These are phyloP conservation scores for Lyophyllum shimeji DNA, from an alignment of 768 basidiomycete genomes.

Conservation along the genomic window DNA sequence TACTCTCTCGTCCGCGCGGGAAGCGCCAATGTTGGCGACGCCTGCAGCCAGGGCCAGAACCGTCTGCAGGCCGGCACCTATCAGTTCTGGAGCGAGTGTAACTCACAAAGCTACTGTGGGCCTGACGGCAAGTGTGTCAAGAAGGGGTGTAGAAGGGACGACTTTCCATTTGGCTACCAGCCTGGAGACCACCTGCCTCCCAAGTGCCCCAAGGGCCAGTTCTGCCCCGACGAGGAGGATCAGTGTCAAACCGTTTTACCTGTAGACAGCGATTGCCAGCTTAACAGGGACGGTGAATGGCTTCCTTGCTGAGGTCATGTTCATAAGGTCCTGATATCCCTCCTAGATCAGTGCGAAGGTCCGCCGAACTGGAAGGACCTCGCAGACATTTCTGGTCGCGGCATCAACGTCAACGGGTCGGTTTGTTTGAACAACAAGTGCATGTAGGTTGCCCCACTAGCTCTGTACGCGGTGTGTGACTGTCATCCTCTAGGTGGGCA, in stretches of 20 bases:
- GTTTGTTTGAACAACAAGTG: conserved; percentile 82
- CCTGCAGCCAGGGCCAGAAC: conserved; percentile 57
- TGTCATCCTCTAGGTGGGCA: conserved; percentile 57
- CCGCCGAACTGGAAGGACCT: conserved; percentile 67
- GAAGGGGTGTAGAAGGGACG: conserved; percentile 74
- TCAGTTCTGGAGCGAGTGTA: conserved; percentile 79
- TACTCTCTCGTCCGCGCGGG: conserved; percentile 45
- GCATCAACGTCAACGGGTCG: conserved; percentile 78
- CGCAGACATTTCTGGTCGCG: conserved; percentile 61
- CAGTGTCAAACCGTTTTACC: conserved; percentile 58
- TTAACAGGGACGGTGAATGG: conserved; percentile 80
- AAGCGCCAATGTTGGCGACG: conserved; percentile 38
- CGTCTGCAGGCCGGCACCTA: conserved; percentile 75
- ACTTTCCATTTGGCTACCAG: conserved; percentile 72
- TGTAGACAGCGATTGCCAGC: conserved; percentile 73
- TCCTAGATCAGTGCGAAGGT: conserved; percentile 70
- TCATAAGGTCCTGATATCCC: background rate
- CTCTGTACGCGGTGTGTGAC: background rate
- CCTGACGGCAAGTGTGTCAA: conserved; percentile 51
- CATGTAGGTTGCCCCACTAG: conserved; percentile 54
- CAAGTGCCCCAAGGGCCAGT: conserved; percentile 59
- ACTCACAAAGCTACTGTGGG: conserved; percentile 67
- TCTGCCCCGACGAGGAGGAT: conserved; percentile 85
- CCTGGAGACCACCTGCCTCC: conserved; percentile 48
- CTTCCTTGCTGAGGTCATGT: background rate